These are phyloP conservation scores for Cytospora leucostoma DNA, from an alignment of 2,329 filamentous ascomycete species.

Conservation along the genomic window DNA sequence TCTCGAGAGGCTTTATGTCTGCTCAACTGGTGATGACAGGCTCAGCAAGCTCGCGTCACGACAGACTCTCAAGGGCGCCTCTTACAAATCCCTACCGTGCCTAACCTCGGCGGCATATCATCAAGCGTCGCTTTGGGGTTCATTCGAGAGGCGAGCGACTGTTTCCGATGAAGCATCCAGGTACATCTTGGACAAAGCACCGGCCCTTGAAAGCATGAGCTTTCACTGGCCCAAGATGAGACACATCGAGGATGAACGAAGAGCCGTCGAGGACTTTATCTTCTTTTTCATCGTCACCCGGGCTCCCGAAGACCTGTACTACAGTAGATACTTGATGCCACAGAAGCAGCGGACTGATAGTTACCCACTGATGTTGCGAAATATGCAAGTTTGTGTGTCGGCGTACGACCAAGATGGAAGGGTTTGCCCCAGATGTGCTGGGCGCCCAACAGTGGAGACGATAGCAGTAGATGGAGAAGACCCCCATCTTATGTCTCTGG, in stretches of 20 bases:
- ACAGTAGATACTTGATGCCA: neutral
- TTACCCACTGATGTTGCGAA: conserved; percentile 4
- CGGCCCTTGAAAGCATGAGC: neutral
- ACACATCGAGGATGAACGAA: neutral
- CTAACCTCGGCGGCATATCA: neutral
- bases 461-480: neutral
- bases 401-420: neutral
- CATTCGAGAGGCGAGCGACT: conserved; percentile 3
- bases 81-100: neutral
- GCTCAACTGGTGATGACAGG: neutral
- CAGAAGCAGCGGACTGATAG: neutral
- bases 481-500: neutral
- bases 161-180: neutral
- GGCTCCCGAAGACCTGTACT: neutral
- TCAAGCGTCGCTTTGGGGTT: neutral
- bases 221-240: conserved; percentile 11
- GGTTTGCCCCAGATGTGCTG: neutral
- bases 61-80: neutral
- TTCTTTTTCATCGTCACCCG: conserved; percentile 16
- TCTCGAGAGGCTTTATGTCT: conserved; percentile 8
- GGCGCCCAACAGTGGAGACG: neutral
- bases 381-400: conserved; percentile 1
- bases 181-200: conserved; percentile 1
- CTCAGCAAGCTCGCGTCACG: neutral
- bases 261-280: conserved; percentile 2